Base-by-base conservation (phyloP, 2,329 filamentous ascomycete genomes). In the Colletotrichum brevisporum region DNA sequence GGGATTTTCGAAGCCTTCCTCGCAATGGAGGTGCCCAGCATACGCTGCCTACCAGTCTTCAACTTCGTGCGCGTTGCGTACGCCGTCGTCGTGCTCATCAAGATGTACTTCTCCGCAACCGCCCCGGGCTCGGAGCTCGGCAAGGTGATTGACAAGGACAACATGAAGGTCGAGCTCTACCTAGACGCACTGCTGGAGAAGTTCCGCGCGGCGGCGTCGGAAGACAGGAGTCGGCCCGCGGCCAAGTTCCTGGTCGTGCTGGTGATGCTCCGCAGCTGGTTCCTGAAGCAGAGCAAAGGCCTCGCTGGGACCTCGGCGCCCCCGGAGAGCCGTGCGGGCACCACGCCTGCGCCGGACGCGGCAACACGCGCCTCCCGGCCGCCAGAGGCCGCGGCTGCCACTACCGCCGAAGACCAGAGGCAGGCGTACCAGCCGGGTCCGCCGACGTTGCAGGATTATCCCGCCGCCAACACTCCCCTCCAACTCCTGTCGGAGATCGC, bases 21-120 rank as follows among this genome's bases (percentile, higher is more conserved):
- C 4, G 81, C 81, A 47, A 88, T 94, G 78, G 87, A 91, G 56
- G 78, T 88, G 15, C 77, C 82, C 4, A 84, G 83, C 48, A 83
- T 93, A 48, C 88, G 90, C 61, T 90, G 86, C 63, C 77, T 94
- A 10, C 92, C 92, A 18, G 90, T 92, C 3, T 90, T 92, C 75
- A 89, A 88, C 76, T 90, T 92, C 74, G 91, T 93, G 16, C 89
- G 92, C 31, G 88, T 93, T 18, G 89, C 91, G 12, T 94, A 93
- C 75, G 90, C 89, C 6, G 86, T 91, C 2, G 90, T 94, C 21
- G 88, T 92, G 39, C 82, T 94, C 45, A 91, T 93, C 76, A 94
- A 94, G 78, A 87, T 94, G 70, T 91, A 91, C 78, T 90, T 92
- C 57, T 88, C 90, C 9, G 89, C 91, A 4, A 87, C 88, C 2